A percentile compares a stretch with the other conserved stretches of the same genome.
These are phyloP conservation scores for Thraustotheca clavata DNA, from an alignment of 352 stramenopile species.

Conservation along the genomic window DNA sequence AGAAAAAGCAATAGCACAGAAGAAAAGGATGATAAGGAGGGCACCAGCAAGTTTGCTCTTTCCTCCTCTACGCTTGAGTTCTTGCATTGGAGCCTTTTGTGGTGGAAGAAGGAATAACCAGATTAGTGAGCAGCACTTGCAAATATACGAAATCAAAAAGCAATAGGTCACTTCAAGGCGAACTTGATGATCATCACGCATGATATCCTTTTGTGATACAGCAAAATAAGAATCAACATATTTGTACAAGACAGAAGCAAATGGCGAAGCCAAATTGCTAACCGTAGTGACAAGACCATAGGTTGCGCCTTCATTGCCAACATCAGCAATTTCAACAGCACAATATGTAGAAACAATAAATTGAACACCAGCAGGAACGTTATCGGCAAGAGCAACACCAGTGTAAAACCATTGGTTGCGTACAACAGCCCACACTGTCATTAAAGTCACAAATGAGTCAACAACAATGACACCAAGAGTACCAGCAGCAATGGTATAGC, in stretches of 20 bases:
- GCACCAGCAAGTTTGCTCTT: slow-evolving; percentile 33
- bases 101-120: slow-evolving; percentile 41
- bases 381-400: slow-evolving; percentile 39
- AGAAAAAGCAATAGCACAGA: slow-evolving; percentile 22
- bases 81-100: slow-evolving; percentile 32
- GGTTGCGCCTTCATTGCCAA: slow-evolving; percentile 37
- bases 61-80: slow-evolving; percentile 30
- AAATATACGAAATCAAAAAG: slow-evolving; percentile 42
- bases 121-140: slow-evolving; percentile 43
- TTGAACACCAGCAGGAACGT: slow-evolving; percentile 41
- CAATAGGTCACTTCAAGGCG: slow-evolving; percentile 48
- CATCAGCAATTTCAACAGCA: slow-evolving; percentile 40
- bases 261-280: slow-evolving; percentile 43
- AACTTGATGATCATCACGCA: slow-evolving; percentile 33
- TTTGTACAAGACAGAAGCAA: slow-evolving; percentile 45
- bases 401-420: slow-evolving; percentile 61
- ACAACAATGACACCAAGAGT: slow-evolving; percentile 33
- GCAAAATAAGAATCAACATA: slow-evolving; percentile 45
- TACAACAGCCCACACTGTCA: slow-evolving; percentile 40
- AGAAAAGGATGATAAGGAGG: slow-evolving; percentile 15
- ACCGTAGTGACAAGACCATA: slow-evolving; percentile 46
- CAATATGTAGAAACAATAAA: slow-evolving; percentile 49
- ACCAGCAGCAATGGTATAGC: slow-evolving; percentile 33
- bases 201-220: slow-evolving; percentile 44
- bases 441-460: slow-evolving; percentile 43